Evolutionary conservation across 345 rosid species (phyloP).

Genomic region (Eucalyptus regnans): DNA sequence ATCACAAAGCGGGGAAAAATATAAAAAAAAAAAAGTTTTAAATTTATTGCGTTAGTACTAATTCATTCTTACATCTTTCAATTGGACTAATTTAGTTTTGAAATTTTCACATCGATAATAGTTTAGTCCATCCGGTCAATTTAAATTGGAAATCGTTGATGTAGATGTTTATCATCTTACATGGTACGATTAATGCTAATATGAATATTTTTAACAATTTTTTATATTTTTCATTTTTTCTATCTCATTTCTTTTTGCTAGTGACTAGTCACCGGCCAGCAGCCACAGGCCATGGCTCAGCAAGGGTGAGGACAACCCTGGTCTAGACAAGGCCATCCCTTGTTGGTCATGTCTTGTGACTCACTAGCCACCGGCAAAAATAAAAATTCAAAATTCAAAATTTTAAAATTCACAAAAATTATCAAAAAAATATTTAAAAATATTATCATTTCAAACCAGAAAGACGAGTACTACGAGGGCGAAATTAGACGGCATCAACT

Average conservation of each 20-base stretch:
- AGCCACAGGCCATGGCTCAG: fast-evolving
- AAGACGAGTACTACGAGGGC: neutral
- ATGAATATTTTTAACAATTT: too few species aligned
- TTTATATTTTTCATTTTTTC: too few species aligned
- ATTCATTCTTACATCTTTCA: too few species aligned
- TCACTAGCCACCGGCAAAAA: fast-evolving
- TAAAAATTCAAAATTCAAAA: too few species aligned
- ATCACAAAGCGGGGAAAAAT: neutral
- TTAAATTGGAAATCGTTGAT: neutral
- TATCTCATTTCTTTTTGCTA: too few species aligned
- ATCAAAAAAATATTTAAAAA: too few species aligned
- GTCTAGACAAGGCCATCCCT: neutral
- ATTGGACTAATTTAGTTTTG: neutral
- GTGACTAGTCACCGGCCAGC: too few species aligned
- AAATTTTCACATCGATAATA: neutral
- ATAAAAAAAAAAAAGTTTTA: too few species aligned
- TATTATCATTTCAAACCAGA: neutral
- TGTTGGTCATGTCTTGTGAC: fast-evolving
- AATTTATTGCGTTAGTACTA: fast-evolving
- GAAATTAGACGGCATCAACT: neutral
- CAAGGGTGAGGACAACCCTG: too few species aligned
- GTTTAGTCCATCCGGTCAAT: fast-evolving
- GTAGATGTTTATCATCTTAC: too few species aligned
- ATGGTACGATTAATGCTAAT: fast-evolving
- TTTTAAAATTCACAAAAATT: too few species aligned